A percentile compares a stretch with the other conserved stretches of the same genome.
Evolutionary conservation across 139 green algal species (phyloP).

Genomic region (Chara braunii): DNA sequence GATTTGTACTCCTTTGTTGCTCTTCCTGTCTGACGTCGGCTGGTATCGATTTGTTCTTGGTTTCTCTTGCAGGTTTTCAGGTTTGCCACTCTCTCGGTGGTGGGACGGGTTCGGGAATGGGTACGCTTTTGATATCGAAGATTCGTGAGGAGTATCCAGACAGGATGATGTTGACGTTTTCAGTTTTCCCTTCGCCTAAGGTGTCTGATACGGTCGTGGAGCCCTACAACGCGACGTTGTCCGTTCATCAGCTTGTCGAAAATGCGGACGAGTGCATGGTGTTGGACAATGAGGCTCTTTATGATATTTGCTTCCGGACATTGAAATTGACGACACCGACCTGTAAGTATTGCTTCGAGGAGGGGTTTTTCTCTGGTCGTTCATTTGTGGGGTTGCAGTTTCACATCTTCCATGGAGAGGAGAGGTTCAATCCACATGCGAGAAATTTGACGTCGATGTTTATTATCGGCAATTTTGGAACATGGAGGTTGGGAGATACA

Average conservation of each 20-base stretch:
- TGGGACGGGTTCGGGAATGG: slow-evolving; percentile 92
- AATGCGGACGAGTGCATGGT: slow-evolving; percentile 99
- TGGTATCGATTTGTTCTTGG: neutral
- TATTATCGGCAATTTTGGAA: too few species aligned
- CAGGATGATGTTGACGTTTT: slow-evolving; percentile 97
- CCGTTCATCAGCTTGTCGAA: slow-evolving; percentile 96
- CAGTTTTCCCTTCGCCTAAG: slow-evolving; percentile 94
- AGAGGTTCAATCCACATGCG: too few species aligned
- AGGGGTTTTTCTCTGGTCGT: too few species aligned
- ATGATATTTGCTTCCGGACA: slow-evolving; percentile 99
- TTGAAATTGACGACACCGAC: slow-evolving; percentile 96
- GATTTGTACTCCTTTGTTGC: neutral
- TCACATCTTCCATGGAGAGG: too few species aligned
- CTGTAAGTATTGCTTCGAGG: too few species aligned
- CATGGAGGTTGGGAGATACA: too few species aligned
- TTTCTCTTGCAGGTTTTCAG: slow-evolving; percentile 62
- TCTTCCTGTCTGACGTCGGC: neutral
- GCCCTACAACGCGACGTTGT: slow-evolving; percentile 98
- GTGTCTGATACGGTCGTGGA: slow-evolving; percentile 97
- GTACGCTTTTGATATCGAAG: slow-evolving; percentile 92
- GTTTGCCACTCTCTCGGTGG: slow-evolving; percentile 86
- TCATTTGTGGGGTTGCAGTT: too few species aligned
- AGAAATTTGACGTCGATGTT: too few species aligned
- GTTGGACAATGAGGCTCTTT: slow-evolving; percentile 91
- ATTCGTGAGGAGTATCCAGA: slow-evolving; percentile 95